phyloP scores from a whole-genome alignment of 345 rosid species.

The Excoecaria cochinchinensis region DNA sequence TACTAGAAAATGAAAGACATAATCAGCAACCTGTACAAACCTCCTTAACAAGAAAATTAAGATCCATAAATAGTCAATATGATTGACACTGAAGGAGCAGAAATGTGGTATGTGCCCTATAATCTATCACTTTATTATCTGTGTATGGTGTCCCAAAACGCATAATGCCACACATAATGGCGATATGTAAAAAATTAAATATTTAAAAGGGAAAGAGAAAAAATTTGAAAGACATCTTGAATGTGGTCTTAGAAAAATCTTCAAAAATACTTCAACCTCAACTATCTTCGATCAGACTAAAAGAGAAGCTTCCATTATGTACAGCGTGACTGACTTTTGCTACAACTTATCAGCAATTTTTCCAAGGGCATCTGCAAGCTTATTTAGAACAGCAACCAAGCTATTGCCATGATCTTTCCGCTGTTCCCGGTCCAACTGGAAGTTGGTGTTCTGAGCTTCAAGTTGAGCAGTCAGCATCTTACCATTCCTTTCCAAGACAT shows the following conservation, averaged over 20 bases:
- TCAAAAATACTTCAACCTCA: constrained; percentile 24
- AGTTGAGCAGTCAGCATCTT: constrained; percentile 75
- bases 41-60: background rate
- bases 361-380: constrained; percentile 85
- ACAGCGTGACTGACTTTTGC: constrained; percentile 27
- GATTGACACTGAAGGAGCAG: constrained; percentile 12
- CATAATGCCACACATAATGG: constrained; percentile 11
- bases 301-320: constrained; percentile 31
- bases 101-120: constrained; percentile 19
- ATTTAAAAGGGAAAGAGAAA: background rate
- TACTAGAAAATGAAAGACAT: background rate
- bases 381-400: constrained; percentile 73
- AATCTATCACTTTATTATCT: constrained; percentile 24
- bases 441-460: constrained; percentile 72
- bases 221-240: constrained; percentile 11
- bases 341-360: constrained; percentile 89
- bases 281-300: constrained; percentile 18
- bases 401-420: constrained; percentile 65
- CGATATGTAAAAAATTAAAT: constrained; percentile 13
- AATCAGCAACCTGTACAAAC: constrained; percentile 16
- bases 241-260: constrained; percentile 23
- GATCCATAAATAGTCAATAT: background rate
- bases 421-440: constrained; percentile 77
- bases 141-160: constrained; percentile 13
- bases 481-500: constrained; percentile 71